A percentile compares a stretch with the other conserved stretches of the same genome.
Evolutionary conservation across 2,329 filamentous ascomycete species (phyloP).

Genomic region (Pseudohalonectria lignicola): DNA sequence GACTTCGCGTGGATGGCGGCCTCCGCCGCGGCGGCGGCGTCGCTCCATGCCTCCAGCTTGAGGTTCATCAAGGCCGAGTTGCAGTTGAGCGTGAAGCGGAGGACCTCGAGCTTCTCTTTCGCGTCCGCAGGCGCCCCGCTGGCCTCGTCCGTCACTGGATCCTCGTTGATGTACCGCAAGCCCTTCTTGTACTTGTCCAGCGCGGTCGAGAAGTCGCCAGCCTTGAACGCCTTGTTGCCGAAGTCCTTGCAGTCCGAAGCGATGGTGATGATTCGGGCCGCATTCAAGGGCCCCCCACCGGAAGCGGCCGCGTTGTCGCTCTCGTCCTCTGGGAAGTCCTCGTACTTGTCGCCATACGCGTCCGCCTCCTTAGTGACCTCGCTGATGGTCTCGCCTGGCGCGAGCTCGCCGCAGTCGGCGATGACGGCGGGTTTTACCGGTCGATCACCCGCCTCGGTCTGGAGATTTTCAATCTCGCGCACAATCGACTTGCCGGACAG

Average conservation of each 20-base stretch:
- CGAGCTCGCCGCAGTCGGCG: constrained; percentile 75
- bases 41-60: constrained; percentile 64
- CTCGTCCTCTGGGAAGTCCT: constrained; percentile 91
- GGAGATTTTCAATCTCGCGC: constrained; percentile 78
- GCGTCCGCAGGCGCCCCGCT: constrained; percentile 55
- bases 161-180: constrained; percentile 78
- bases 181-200: constrained; percentile 94
- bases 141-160: constrained; percentile 60
- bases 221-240: constrained; percentile 89
- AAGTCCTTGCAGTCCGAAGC: constrained; percentile 79
- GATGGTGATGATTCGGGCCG: constrained; percentile 62
- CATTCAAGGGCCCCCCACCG: constrained; percentile 53
- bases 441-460: constrained; percentile 66
- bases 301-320: constrained; percentile 19
- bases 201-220: constrained; percentile 55
- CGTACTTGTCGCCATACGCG: constrained; percentile 78
- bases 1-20: constrained; percentile 60
- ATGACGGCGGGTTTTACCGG: constrained; percentile 65
- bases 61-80: constrained; percentile 80
- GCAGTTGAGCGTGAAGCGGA: constrained; percentile 79
- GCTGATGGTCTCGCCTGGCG: constrained; percentile 56
- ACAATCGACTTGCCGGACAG: constrained; percentile 86
- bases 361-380: constrained; percentile 59
- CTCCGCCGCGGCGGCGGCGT: constrained; percentile 58
- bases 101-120: constrained; percentile 53